Conservation (phyloP, 1,139 yeast species). For the Geotrichum europaeum region DNA sequence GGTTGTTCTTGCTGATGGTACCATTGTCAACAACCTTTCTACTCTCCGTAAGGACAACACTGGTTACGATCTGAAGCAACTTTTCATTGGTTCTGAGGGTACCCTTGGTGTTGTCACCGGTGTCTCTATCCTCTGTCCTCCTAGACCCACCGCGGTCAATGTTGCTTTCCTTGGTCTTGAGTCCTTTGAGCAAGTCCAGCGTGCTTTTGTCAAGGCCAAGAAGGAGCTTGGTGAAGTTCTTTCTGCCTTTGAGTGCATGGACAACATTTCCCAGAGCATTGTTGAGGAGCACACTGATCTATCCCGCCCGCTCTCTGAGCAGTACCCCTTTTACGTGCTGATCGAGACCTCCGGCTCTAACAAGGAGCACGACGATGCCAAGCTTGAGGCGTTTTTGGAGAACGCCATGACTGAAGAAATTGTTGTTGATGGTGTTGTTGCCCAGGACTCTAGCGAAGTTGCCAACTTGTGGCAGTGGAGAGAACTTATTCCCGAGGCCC, state of each 20-base stretch:
- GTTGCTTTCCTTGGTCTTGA: conserved; percentile 85
- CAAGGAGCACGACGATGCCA: conserved; percentile 51
- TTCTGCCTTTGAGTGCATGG: conserved; percentile 96
- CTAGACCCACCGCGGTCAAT: conserved; percentile 82
- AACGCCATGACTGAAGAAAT: conserved; percentile 75
- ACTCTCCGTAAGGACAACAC: conserved; percentile 89
- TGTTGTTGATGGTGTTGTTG: conserved; percentile 87
- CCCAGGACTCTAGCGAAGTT: conserved; percentile 85
- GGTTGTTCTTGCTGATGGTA: conserved; percentile 87
- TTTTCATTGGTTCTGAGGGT: conserved; percentile 92
- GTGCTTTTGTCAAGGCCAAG: conserved; percentile 75
- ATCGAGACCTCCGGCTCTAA: conserved; percentile 94
- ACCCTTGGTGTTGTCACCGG: conserved; percentile 88
- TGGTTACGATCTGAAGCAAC: conserved; percentile 86
- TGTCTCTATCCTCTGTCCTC: conserved; percentile 81
- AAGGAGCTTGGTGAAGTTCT: conserved; percentile 75
- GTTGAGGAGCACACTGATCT: conserved; percentile 46
- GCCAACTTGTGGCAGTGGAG: conserved; percentile 90
- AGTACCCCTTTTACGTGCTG: conserved; percentile 77
- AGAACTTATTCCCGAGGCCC: conserved; percentile 86
- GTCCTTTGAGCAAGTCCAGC: conserved; percentile 73
- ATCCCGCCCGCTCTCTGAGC: conserved; percentile 71
- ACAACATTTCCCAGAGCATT: conserved; percentile 61
- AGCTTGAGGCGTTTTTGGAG: conserved; percentile 71
- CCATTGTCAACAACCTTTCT: conserved; percentile 70